Percentiles rank a stretch among this genome's conserved stretches.
phyloP scores from a whole-genome alignment of 768 basidiomycete genomes.

The Boletus tylopilopsis region DNA sequence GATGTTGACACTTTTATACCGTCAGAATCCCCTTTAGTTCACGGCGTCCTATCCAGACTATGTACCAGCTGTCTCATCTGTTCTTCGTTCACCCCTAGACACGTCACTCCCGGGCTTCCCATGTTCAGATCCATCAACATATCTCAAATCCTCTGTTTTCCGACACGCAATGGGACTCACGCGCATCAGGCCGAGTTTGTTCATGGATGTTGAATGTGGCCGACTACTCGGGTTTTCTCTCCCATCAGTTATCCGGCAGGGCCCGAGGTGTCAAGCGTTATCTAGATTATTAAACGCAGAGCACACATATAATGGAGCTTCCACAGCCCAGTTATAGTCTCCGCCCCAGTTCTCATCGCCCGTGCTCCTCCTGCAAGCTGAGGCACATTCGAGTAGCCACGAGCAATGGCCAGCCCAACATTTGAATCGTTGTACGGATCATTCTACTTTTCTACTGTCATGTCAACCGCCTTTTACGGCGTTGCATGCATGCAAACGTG shows the following conservation, averaged over 20 bases:
- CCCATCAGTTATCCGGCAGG: background rate
- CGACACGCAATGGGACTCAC: too few relatives aligned
- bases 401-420: background rate
- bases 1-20: too few relatives aligned
- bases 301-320: background rate
- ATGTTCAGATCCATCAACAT: too few relatives aligned
- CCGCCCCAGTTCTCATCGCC: background rate
- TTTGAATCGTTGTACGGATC: background rate
- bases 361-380: background rate
- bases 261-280: background rate
- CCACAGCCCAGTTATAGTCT: background rate
- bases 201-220: too few relatives aligned
- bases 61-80: too few relatives aligned
- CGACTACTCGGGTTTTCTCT: too few relatives aligned
- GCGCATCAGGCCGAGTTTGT: too few relatives aligned
- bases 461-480: constrained; percentile 2
- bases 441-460: background rate
- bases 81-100: too few relatives aligned
- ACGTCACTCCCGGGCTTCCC: too few relatives aligned
- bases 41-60: too few relatives aligned
- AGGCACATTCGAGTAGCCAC: background rate
- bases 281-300: background rate
- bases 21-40: too few relatives aligned
- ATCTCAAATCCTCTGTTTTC: too few relatives aligned
- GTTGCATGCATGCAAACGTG: constrained; percentile 12